Base-by-base conservation (phyloP, 208 protist genomes). In the Leishmania guyanensis region DNA sequence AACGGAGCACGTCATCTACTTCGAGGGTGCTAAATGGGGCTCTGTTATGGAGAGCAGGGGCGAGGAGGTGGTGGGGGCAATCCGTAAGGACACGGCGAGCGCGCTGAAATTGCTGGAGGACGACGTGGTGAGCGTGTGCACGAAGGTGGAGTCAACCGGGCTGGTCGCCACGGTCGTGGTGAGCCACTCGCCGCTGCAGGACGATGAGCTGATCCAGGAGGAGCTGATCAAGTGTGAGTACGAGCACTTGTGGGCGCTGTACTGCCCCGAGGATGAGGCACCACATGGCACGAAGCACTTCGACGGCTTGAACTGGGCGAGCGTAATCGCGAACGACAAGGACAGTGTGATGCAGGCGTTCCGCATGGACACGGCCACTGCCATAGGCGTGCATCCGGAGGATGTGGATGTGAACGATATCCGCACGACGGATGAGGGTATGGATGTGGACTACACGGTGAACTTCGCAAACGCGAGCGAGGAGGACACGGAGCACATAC, bases 21-120 rank as follows among this genome's bases (percentile, higher is more conserved):
- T 95, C 78, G 88, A 92, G 80, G 92, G 92, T 46, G 86, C 81
- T 26, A 84, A 91, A 51, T 96, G 92, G 92, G 86, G 39, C 53
- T 85, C 79, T 46, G 78, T 90, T 46, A 77, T 90, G 78, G 53
- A 73, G 29, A n/a, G 58, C 53, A 58, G 81, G 66, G 39, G 68
- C 16, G 75, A 81, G 46, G 78, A 84, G 58, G 65, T 90, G 51
- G 66, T 86, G 64, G 66, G 79, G 62, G 88, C 89, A 22, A n/a
- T 93, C 14, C 80, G 75, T 46, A 60, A 82, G 66, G 90, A 91
- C 66, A 85, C 84, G 5, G 84, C 83, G 48, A 81, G 82, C 83
- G 89, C 83, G 5, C 77, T 92, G 46, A 51, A 62, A 9, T 43
- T 92, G 16, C 48, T 70, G 48, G 72, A 58, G 51, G 83, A 88